Percentiles rank a stretch among this genome's conserved stretches.
Conservation (phyloP, 352 stramenopile species). For the Globisporangium alternatum region DNA sequence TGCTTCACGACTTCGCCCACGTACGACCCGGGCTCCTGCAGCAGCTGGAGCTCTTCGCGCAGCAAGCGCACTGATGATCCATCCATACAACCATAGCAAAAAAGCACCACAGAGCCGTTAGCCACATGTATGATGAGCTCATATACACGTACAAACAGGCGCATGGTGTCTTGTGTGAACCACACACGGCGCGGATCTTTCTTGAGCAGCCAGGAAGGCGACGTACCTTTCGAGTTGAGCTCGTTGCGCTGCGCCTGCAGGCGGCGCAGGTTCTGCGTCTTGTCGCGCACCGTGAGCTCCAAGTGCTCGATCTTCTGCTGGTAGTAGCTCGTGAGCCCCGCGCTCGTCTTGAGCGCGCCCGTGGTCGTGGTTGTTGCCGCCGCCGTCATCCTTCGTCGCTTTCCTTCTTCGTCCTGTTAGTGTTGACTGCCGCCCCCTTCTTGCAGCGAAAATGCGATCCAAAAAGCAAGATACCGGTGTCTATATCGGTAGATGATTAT, state of each 20-base stretch:
- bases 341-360: constrained; percentile 25
- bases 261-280: constrained; percentile 95
- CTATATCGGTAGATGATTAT: neutral
- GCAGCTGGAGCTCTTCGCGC: constrained; percentile 97
- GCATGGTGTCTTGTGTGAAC: neutral
- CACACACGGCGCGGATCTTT: neutral
- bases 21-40: constrained; percentile 98
- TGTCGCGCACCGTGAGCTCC: constrained; percentile 92
- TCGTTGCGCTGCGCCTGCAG: constrained; percentile 99
- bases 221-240: constrained; percentile 96
- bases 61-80: constrained; percentile 90
- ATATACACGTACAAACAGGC: neutral
- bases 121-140: neutral
- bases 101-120: neutral
- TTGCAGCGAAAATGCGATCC: constrained; percentile 10
- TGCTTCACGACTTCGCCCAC: constrained; percentile 99
- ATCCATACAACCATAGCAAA: constrained; percentile 4
- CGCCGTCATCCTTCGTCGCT: constrained; percentile 37
- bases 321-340: constrained; percentile 90
- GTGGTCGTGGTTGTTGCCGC: constrained; percentile 43
- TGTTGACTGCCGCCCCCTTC: neutral
- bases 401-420: neutral
- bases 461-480: neutral
- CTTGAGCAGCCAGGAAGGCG: neutral
- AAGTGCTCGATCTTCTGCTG: constrained; percentile 95